Evolutionary conservation across 164 flowering plant species (phyloP).

Genomic region (Vitis amurensis): DNA sequence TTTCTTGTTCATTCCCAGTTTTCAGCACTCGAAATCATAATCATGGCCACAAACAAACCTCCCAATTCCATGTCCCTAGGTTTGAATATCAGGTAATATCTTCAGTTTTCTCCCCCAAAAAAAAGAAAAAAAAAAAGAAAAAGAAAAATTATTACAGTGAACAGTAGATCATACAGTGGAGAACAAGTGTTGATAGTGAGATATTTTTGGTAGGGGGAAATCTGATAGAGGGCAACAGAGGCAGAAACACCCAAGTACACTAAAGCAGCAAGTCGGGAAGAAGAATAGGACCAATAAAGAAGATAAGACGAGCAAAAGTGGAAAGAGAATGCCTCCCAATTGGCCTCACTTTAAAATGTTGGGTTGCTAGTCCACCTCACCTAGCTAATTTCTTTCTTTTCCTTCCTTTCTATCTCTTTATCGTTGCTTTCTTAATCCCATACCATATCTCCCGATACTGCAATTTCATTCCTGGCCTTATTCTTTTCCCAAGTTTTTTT

Average conservation of each 20-base stretch:
- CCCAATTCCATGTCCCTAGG: background rate
- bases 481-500: no score
- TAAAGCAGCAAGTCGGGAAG: constrained; percentile 9
- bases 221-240: background rate
- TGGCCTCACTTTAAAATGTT: constrained; percentile 25
- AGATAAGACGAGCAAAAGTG: constrained; percentile 10
- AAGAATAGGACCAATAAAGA: constrained; percentile 6
- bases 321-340: constrained; percentile 13
- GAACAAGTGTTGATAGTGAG: no score
- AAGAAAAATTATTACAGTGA: no score
- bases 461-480: no score
- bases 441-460: no score
- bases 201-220: background rate
- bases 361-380: constrained; percentile 18
- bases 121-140: no score
- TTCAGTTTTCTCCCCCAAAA: background rate
- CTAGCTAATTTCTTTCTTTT: background rate
- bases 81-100: constrained; percentile 9
- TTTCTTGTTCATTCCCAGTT: constrained; percentile 15
- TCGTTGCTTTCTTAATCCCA: background rate
- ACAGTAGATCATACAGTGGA: no score
- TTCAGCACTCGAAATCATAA: constrained; percentile 3
- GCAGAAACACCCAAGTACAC: constrained; percentile 3
- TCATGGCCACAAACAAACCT: background rate
- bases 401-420: background rate